Conservation (phyloP, 176 grass and related monocot genomes). For the Oryza australiensis region DNA sequence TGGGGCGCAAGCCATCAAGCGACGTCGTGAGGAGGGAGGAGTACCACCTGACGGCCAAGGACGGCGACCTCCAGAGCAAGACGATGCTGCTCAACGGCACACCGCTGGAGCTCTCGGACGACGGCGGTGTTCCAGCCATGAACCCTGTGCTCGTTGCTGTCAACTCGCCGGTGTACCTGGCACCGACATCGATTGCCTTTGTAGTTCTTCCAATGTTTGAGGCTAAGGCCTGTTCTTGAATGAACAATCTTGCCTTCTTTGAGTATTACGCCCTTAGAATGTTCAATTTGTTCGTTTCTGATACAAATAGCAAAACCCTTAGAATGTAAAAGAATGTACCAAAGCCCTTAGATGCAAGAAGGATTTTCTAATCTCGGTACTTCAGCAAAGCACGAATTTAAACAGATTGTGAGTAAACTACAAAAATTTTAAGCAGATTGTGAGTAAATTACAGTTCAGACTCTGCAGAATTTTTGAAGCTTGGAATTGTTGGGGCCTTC, state of each 20-base stretch:
- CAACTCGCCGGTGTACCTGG: conserved; percentile 43
- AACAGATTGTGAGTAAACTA: background rate
- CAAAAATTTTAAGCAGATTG: background rate
- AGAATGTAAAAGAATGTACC: too few relatives aligned
- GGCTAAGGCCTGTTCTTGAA: conserved; percentile 63
- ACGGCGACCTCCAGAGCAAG: conserved; percentile 61
- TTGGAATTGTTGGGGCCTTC: background rate
- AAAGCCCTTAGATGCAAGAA: too few relatives aligned
- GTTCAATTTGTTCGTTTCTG: background rate
- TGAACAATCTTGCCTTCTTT: background rate
- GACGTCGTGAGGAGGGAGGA: conserved; percentile 58
- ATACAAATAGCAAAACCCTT: background rate
- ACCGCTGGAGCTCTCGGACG: conserved; percentile 50
- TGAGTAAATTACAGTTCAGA: background rate
- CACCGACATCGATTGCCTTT: conserved; percentile 77
- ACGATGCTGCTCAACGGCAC: conserved; percentile 78
- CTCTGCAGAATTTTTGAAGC: background rate
- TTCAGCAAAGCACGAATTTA: too few relatives aligned
- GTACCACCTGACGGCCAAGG: conserved; percentile 79
- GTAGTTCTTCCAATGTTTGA: conserved; percentile 86
- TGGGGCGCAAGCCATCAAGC: conserved; percentile 57
- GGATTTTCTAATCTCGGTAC: too few relatives aligned
- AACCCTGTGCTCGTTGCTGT: conserved; percentile 41
- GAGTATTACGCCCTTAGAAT: background rate
- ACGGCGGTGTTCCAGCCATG: conserved; percentile 55